Conservation (phyloP, 331 rosid genomes). For the Quercus lobata region DNA sequence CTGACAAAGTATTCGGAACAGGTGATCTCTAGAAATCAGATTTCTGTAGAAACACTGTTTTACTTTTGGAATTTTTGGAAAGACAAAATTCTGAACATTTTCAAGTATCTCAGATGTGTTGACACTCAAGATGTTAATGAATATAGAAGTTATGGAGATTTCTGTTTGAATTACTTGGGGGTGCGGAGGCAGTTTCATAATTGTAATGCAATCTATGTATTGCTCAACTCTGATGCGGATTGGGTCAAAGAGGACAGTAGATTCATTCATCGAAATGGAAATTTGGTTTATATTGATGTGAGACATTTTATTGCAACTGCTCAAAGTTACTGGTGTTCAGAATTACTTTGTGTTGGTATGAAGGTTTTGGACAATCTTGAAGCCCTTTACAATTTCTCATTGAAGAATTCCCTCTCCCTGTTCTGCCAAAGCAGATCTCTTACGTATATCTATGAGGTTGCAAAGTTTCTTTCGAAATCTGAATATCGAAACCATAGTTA, state of each 20-base stretch:
- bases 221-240: constrained; percentile 51
- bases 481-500: constrained; percentile 9
- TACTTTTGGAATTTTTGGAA: constrained; percentile 71
- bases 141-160: constrained; percentile 20
- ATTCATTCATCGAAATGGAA: constrained; percentile 22
- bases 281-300: constrained; percentile 35
- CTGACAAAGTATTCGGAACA: constrained; percentile 21
- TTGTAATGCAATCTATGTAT: constrained; percentile 19
- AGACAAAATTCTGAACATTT: constrained; percentile 30
- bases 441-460: constrained; percentile 34
- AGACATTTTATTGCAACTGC: constrained; percentile 29
- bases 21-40: constrained; percentile 22
- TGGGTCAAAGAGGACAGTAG: constrained; percentile 43
- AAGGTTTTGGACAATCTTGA: constrained; percentile 45
- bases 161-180: constrained; percentile 57
- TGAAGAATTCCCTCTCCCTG: neutral
- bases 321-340: constrained; percentile 50
- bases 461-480: constrained; percentile 36
- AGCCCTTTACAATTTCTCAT: constrained; percentile 18
- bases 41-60: constrained; percentile 47
- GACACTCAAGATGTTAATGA: constrained; percentile 29
- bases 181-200: constrained; percentile 25
- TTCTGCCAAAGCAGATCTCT: constrained; percentile 31
- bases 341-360: constrained; percentile 43
- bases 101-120: constrained; percentile 32